Evolutionary conservation across 2,329 filamentous ascomycete genomes (phyloP).

Genomic region (Epicoccum sorghinum): DNA sequence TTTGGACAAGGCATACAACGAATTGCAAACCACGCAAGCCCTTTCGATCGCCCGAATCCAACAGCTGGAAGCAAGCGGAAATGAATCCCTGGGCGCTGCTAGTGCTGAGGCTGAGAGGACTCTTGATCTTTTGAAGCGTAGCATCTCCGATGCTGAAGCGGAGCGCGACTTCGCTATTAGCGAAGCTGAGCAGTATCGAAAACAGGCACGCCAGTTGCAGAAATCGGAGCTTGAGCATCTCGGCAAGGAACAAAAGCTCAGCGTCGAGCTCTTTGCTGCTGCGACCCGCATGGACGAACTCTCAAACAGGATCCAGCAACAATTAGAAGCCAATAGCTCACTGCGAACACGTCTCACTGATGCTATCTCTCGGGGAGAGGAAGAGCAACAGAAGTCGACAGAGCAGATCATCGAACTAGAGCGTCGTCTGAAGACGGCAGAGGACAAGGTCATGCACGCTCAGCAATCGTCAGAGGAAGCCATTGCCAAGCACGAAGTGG

Average conservation of each 20-base stretch:
- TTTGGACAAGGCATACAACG: conserved; percentile 74
- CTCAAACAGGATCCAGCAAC: conserved; percentile 76
- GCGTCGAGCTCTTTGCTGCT: conserved; percentile 73
- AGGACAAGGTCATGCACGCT: conserved; percentile 81
- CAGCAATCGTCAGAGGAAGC: conserved; percentile 88
- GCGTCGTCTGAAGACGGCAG: conserved; percentile 76
- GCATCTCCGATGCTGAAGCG: conserved; percentile 70
- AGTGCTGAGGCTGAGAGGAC: conserved; percentile 63
- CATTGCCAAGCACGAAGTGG: conserved; percentile 83
- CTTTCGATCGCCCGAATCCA: conserved; percentile 71
- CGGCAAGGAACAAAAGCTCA: conserved; percentile 67
- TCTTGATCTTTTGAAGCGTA: conserved; percentile 69
- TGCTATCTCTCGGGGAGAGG: conserved; percentile 82
- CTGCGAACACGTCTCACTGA: conserved; percentile 78
- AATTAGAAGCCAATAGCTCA: conserved; percentile 77
- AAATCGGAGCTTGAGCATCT: conserved; percentile 62
- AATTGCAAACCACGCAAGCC: conserved; percentile 74
- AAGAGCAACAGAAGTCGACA: conserved; percentile 79
- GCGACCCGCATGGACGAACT: conserved; percentile 80
- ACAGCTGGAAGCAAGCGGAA: conserved; percentile 62
- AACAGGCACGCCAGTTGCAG: conserved; percentile 65
- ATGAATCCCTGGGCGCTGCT: conserved; percentile 46
- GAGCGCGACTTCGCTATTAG: conserved; percentile 75
- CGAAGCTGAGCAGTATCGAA: conserved; percentile 67
- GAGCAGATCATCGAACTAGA: conserved; percentile 85